Conservation (phyloP, 2,329 filamentous ascomycete genomes). For the Blumeria graminis region DNA sequence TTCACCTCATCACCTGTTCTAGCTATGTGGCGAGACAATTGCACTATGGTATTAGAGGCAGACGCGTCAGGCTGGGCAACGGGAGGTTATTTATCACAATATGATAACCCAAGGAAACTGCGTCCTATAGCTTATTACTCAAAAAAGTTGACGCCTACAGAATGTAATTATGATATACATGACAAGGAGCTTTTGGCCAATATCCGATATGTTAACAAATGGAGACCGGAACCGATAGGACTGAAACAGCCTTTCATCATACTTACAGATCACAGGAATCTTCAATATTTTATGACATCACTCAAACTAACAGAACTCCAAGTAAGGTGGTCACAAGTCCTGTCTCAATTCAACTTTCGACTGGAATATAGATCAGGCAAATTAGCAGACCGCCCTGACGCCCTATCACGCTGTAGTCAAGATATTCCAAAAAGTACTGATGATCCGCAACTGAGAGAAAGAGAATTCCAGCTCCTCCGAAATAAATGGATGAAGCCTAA, state of each 20-base stretch:
- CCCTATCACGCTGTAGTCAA: background rate
- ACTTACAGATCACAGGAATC: background rate
- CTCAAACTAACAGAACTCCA: background rate
- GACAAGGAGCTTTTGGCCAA: too few relatives aligned
- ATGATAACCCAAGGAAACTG: background rate
- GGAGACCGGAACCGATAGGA: too few relatives aligned
- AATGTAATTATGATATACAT: too few relatives aligned
- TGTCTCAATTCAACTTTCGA: background rate
- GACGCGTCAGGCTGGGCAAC: background rate
- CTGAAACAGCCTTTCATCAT: too few relatives aligned
- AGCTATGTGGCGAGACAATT: background rate
- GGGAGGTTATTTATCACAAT: background rate
- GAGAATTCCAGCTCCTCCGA: background rate
- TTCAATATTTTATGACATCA: background rate
- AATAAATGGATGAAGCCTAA: background rate
- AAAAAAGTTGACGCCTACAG: too few relatives aligned
- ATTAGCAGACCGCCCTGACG: background rate
- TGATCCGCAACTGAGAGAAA: background rate
- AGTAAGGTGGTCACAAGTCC: background rate
- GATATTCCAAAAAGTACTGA: background rate
- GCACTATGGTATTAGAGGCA: background rate
- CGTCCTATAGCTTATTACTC: too few relatives aligned
- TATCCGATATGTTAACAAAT: too few relatives aligned
- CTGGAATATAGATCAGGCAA: background rate
- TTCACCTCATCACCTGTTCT: background rate